Evolutionary conservation across 495 filamentous ascomycete species (phyloP).

Genomic region (Penicillium riverlandense): DNA sequence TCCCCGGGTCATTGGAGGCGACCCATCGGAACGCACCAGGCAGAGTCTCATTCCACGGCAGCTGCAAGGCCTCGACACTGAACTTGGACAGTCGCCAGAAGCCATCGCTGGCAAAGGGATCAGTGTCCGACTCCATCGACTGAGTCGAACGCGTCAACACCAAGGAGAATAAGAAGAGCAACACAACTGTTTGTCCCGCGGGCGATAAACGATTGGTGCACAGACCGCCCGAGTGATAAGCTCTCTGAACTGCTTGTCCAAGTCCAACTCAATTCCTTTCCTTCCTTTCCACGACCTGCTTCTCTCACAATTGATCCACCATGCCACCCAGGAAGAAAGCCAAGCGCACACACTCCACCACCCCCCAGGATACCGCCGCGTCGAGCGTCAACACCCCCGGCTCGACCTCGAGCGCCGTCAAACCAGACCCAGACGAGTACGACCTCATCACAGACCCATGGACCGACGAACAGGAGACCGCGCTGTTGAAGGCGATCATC

Average conservation of each 20-base stretch:
- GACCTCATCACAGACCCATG: constrained; percentile 62
- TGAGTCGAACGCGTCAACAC: constrained; percentile 13
- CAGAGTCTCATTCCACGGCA: constrained; percentile 28
- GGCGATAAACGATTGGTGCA: too few relatives aligned
- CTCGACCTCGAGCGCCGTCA: constrained; percentile 22
- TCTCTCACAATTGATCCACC: neutral
- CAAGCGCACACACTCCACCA: constrained; percentile 24
- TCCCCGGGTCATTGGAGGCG: too few relatives aligned
- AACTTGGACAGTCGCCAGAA: constrained; percentile 51
- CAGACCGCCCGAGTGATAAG: too few relatives aligned
- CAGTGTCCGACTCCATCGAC: constrained; percentile 37
- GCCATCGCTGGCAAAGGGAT: constrained; percentile 68
- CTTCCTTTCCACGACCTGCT: too few relatives aligned
- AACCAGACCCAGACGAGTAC: constrained; percentile 26
- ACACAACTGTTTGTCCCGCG: constrained; percentile 9
- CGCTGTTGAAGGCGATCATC: constrained; percentile 82
- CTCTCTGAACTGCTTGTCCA: too few relatives aligned
- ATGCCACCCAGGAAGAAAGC: constrained; percentile 75
- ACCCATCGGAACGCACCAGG: constrained; percentile 20
- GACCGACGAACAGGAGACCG: constrained; percentile 93
- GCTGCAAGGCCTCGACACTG: constrained; percentile 29
- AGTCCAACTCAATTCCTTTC: too few relatives aligned
- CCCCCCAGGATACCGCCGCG: constrained; percentile 29
- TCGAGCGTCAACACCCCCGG: constrained; percentile 27
- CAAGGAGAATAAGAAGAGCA: constrained; percentile 6